A percentile compares a stretch with the other conserved stretches of the same genome.
Conservation (phyloP, 2,329 filamentous ascomycete species). For the Penicillium vulpinum region DNA sequence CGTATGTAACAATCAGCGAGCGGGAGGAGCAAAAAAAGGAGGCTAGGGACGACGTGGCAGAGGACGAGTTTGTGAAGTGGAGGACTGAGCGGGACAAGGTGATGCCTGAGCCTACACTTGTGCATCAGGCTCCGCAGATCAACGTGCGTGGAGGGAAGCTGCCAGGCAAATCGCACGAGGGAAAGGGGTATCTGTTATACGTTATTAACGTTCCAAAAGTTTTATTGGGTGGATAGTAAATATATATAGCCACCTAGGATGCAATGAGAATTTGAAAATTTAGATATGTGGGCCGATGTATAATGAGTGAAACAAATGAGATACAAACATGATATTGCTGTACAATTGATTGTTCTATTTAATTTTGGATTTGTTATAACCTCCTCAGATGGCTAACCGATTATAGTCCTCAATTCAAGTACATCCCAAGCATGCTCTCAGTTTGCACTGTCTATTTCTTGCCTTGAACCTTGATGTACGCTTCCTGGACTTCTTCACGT, state of each 20-base stretch:
- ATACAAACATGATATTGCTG: not conserved
- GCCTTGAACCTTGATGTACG: slow-evolving; percentile 38
- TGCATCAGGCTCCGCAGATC: slow-evolving; percentile 42
- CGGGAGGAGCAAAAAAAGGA: slow-evolving; percentile 40
- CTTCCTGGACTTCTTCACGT: slow-evolving; percentile 42
- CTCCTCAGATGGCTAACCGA: not conserved
- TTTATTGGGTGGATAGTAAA: slow-evolving; percentile 3
- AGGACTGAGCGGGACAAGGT: slow-evolving; percentile 33
- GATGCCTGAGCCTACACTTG: slow-evolving; percentile 34
- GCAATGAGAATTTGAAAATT: not conserved
- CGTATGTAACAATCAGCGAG: slow-evolving; percentile 38
- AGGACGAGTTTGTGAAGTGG: slow-evolving; percentile 36
- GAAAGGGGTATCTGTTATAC: slow-evolving; percentile 16
- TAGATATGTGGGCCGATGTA: not conserved
- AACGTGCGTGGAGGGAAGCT: slow-evolving; percentile 43
- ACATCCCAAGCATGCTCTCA: too few species aligned
- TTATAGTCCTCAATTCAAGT: too few species aligned
- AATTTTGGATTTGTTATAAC: too few species aligned
- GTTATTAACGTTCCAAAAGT: slow-evolving; percentile 14
- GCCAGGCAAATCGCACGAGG: slow-evolving; percentile 23
- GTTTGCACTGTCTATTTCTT: not conserved
- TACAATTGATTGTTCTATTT: not conserved
- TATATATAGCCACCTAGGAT: not conserved
- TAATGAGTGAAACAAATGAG: not conserved
- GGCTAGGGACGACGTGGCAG: slow-evolving; percentile 23